Evolutionary conservation across 768 basidiomycete genomes (phyloP), one percentile per base, ranked within the genome.

Genomic region (Rossbeevera mucosa): DNA sequence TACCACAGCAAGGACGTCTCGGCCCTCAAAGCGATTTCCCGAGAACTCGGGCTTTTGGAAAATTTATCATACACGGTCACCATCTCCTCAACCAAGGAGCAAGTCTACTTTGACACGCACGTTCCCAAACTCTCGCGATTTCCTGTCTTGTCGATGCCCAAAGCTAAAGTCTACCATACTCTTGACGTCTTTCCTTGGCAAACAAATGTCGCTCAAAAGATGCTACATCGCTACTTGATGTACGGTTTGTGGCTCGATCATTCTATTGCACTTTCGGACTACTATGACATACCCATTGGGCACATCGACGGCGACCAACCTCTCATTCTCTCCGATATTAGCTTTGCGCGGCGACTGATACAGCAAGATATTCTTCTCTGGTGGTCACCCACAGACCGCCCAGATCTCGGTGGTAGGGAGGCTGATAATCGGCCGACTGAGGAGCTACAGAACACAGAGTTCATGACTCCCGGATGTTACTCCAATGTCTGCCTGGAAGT

Each of bases 381-480:
- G 96, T 99, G 96, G 96, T 95, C 96, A 8, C 79, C 87, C 2
- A 82, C 86, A 4, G 83, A 91, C 26, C 80, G 80, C 18, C 94
- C 96, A 3, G 96, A 99, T 71, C 77, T 98, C 0, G 96, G 96
- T 29, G 96, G 96, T 4, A 80, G 86, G 46, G 94, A 99, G 65
- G 83, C 91, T 44, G 95, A 98, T 68, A 80, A 79, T 48, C 78
- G 86, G 43, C 80, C 83, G 1, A 72, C 78, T 1, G 89, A 91
- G 53, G 93, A 94, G 41, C 72, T 91, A 22, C 82, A 84, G 12
- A 86, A 83, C 53, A 90, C 92, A 0, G 93, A 96, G 56, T 92
- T 96, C 69, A 74, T 82, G 45, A 79, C 82, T 0, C 81, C 91
- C 1, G 95, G 96, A 1, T 86, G 86, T 55, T 97, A 95, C 69